Evolutionary conservation across 2,329 filamentous ascomycete species (phyloP).

Genomic region (Sporothrix brunneoviolacea): DNA sequence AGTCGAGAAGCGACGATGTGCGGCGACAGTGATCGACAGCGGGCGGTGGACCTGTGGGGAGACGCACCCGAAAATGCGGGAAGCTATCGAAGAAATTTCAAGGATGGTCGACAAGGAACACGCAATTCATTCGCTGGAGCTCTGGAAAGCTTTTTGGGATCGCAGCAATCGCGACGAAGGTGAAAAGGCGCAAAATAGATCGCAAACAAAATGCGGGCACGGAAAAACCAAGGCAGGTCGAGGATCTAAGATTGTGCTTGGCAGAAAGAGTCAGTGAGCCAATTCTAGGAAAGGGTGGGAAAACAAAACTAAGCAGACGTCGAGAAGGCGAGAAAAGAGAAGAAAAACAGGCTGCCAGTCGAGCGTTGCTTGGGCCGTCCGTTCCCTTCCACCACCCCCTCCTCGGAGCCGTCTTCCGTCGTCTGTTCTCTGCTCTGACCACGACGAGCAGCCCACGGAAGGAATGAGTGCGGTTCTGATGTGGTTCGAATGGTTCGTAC

Average conservation of each 20-base stretch:
- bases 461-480: no score
- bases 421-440: neutral
- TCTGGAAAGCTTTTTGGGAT: no score
- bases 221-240: no score
- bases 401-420: neutral
- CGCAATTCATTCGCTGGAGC: neutral
- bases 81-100: constrained; percentile 1
- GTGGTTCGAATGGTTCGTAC: no score
- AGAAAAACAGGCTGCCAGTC: neutral
- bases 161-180: no score
- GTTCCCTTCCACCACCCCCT: neutral
- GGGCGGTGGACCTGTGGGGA: constrained; percentile 1
- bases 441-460: no score
- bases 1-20: neutral
- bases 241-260: no score
- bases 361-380: neutral
- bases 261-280: no score
- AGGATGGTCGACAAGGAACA: neutral
- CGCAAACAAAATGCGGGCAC: no score
- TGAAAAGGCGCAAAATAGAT: no score
- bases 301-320: neutral
- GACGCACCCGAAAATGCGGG: neutral
- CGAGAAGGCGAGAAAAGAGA: neutral
- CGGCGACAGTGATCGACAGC: constrained; percentile 5
- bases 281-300: neutral